These are phyloP conservation scores for Atkinsonella texensis DNA, from an alignment of 2,329 filamentous ascomycete genomes.

Conservation along the genomic window DNA sequence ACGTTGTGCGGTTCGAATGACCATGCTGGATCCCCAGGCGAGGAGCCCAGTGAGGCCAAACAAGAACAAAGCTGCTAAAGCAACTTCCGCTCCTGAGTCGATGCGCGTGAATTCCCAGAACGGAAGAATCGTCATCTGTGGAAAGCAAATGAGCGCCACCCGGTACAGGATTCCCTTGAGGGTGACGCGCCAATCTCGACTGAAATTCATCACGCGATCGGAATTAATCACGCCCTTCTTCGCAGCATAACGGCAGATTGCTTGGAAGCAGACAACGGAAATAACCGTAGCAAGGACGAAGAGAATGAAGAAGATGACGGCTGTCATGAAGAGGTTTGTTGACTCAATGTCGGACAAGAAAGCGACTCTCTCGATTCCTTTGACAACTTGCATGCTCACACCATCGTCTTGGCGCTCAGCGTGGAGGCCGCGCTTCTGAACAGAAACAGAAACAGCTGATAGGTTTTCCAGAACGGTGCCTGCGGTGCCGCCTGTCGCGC, in stretches of 20 bases:
- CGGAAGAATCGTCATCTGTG: slow-evolving; percentile 77
- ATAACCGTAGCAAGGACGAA: slow-evolving; percentile 65
- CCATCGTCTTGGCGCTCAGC: slow-evolving; percentile 9
- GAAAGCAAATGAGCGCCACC: slow-evolving; percentile 76
- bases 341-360: slow-evolving; percentile 63
- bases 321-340: slow-evolving; percentile 86
- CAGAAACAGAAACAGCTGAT: slow-evolving; percentile 63
- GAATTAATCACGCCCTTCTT: slow-evolving; percentile 65
- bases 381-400: slow-evolving; percentile 34
- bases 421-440: slow-evolving; percentile 46
- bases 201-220: slow-evolving; percentile 83
- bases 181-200: slow-evolving; percentile 81
- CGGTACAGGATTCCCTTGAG: slow-evolving; percentile 88
- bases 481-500: slow-evolving; percentile 74
- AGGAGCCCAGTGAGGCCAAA: slow-evolving; percentile 65
- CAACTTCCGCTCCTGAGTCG: slow-evolving; percentile 73
- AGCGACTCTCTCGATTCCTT: slow-evolving; percentile 75
- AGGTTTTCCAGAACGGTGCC: slow-evolving; percentile 66
- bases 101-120: slow-evolving; percentile 80
- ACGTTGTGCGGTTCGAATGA: slow-evolving; percentile 73
- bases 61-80: slow-evolving; percentile 78
- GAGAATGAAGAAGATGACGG: slow-evolving; percentile 73
- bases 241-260: slow-evolving; percentile 59
- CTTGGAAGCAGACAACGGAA: slow-evolving; percentile 67
- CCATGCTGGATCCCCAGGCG: slow-evolving; percentile 75